phyloP scores from a whole-genome alignment of 176 grass and related monocot genomes.

The Carex pumila region DNA sequence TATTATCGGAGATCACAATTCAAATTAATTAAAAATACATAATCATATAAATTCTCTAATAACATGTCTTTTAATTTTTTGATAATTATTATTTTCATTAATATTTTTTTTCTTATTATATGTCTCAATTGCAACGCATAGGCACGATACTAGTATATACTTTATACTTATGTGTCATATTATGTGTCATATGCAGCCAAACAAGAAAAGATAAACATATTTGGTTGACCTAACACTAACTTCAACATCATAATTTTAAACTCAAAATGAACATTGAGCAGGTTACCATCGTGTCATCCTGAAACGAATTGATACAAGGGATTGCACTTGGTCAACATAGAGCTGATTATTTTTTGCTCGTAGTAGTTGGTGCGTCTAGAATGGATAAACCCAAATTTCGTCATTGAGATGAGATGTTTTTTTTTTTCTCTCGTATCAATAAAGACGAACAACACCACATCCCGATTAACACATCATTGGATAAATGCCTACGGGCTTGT shows the following conservation, averaged over 20 bases:
- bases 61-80: too few relatives aligned
- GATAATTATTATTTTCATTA: too few relatives aligned
- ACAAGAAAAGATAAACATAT: not conserved
- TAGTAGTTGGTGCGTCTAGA: not conserved
- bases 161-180: too few relatives aligned
- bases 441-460: not conserved
- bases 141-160: too few relatives aligned
- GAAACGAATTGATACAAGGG: not conserved
- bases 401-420: not conserved
- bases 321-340: not conserved
- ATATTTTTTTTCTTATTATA: too few relatives aligned
- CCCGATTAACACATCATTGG: not conserved
- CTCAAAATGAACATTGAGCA: not conserved
- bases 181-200: not conserved
- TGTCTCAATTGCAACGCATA: too few relatives aligned
- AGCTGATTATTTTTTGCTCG: not conserved
- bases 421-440: not conserved
- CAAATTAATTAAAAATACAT: too few relatives aligned
- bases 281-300: not conserved
- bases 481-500: too few relatives aligned
- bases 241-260: not conserved
- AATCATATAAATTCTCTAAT: too few relatives aligned
- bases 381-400: not conserved
- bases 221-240: not conserved
- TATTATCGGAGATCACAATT: too few relatives aligned